Evolutionary conservation across 2,329 filamentous ascomycete species (phyloP).

Genomic region (Fusarium subglutinans): DNA sequence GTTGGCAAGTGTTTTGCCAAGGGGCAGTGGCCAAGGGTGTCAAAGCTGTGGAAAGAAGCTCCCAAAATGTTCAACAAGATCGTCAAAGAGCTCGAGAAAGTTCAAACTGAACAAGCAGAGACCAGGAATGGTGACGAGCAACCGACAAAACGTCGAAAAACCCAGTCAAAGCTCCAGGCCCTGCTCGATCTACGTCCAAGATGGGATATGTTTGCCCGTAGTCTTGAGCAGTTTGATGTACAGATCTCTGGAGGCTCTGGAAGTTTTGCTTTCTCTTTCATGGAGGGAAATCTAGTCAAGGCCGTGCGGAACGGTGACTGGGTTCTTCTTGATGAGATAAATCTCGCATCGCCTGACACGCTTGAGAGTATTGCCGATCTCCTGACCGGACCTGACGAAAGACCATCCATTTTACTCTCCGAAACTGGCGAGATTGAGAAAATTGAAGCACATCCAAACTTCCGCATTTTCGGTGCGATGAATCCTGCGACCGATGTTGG

Average conservation of each 20-base stretch:
- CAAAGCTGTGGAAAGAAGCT: slow-evolving; percentile 88
- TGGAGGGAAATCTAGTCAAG: slow-evolving; percentile 95
- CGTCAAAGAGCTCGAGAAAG: slow-evolving; percentile 62
- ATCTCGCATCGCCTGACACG: slow-evolving; percentile 92
- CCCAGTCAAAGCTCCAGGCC: slow-evolving; percentile 72
- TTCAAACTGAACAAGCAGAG: slow-evolving; percentile 52
- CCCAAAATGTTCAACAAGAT: slow-evolving; percentile 85
- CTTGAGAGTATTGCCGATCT: slow-evolving; percentile 93
- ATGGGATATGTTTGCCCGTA: slow-evolving; percentile 83
- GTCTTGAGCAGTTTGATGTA: slow-evolving; percentile 80
- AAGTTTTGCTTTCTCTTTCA: slow-evolving; percentile 90
- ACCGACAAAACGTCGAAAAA: slow-evolving; percentile 76
- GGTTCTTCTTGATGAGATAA: slow-evolving; percentile 97
- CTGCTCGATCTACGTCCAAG: slow-evolving; percentile 67
- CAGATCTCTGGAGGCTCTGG: slow-evolving; percentile 78
- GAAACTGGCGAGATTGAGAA: slow-evolving; percentile 95
- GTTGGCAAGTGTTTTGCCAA: slow-evolving; percentile 82
- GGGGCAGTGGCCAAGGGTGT: slow-evolving; percentile 86
- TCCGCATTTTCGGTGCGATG: slow-evolving; percentile 98
- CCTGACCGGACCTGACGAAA: slow-evolving; percentile 75
- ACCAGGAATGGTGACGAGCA: slow-evolving; percentile 54
- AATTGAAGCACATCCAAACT: slow-evolving; percentile 88
- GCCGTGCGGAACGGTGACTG: slow-evolving; percentile 96
- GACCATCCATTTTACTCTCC: slow-evolving; percentile 86
- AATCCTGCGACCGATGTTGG: slow-evolving; percentile 98